These are phyloP conservation scores for Puccinellia tenuiflora DNA, from an alignment of 176 grass and related monocot genomes.

Conservation along the genomic window DNA sequence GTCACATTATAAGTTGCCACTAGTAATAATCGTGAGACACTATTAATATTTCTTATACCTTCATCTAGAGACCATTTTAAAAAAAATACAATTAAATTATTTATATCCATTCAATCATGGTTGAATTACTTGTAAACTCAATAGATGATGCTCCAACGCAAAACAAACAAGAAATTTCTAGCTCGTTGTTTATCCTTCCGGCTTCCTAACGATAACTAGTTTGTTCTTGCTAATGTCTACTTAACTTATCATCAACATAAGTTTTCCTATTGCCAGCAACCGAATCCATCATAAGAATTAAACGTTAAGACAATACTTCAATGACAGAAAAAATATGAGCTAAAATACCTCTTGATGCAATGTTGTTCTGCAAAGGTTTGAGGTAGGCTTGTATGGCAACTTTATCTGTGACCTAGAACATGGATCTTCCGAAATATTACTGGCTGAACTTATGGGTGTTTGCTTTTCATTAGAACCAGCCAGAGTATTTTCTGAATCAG, in stretches of 20 bases:
- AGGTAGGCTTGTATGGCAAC: neutral
- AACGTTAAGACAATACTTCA: neutral
- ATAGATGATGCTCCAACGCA: neutral
- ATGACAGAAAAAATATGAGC: neutral
- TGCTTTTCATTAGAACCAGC: conserved; percentile 4
- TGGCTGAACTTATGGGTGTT: neutral
- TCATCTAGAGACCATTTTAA: neutral
- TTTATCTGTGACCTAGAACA: conserved; percentile 19
- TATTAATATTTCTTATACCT: neutral
- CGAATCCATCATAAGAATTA: neutral
- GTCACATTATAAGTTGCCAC: conserved; percentile 15
- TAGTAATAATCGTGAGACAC: neutral
- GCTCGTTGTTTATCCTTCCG: neutral
- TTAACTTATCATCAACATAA: neutral
- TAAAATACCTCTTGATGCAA: conserved; percentile 26
- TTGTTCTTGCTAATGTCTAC: conserved; percentile 11
- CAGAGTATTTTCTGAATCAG: conserved; percentile 2
- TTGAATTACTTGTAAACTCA: conserved; percentile 3
- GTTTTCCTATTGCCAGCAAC: neutral
- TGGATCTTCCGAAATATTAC: conserved; percentile 21
- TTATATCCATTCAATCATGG: neutral
- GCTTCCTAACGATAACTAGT: neutral
- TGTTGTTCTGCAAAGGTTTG: neutral
- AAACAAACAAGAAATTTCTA: neutral
- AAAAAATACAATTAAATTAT: neutral